Conservation (phyloP, 495 filamentous ascomycete genomes). For the Lasiosphaeriaceae sp. region DNA sequence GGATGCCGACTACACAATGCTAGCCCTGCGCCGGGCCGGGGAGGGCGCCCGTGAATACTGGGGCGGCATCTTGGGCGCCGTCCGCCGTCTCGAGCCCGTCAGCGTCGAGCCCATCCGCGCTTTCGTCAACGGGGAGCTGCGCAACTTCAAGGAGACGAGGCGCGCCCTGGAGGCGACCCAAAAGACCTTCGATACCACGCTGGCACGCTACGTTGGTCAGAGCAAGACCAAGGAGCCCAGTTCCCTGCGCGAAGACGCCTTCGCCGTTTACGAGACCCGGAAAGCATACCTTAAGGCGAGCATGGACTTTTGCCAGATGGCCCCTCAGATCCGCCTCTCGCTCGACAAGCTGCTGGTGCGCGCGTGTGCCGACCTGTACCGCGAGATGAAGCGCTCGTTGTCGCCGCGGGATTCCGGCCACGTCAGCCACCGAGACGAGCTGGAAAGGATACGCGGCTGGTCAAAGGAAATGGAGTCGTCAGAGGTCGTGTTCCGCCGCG, state of each 20-base stretch:
- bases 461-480: conserved; percentile 84
- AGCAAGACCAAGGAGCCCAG: conserved; percentile 92
- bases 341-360: conserved; percentile 83
- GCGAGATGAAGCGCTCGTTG: conserved; percentile 56
- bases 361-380: conserved; percentile 80
- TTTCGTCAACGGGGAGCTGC: conserved; percentile 70
- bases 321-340: conserved; percentile 72
- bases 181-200: conserved; percentile 72
- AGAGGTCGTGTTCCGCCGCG: conserved; percentile 72
- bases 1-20: conserved; percentile 90
- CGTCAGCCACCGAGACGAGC: conserved; percentile 49
- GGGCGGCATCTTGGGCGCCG: conserved; percentile 63
- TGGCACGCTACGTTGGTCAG: conserved; percentile 76
- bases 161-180: conserved; percentile 74
- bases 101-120: conserved; percentile 75
- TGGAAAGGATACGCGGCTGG: conserved; percentile 90
- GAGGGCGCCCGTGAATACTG: conserved; percentile 85
- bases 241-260: conserved; percentile 87
- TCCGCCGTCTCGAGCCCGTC: conserved; percentile 68
- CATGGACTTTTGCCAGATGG: conserved; percentile 86
- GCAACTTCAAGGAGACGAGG: conserved; percentile 63
- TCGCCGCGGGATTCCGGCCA: conserved; percentile 43
- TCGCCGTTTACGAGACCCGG: conserved; percentile 89
- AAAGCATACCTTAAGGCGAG: conserved; percentile 87
- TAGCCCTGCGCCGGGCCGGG: conserved; percentile 77